These are phyloP conservation scores for Paramecium sonneborni DNA, from an alignment of 73 alveolate genomes.

Conservation along the genomic window DNA sequence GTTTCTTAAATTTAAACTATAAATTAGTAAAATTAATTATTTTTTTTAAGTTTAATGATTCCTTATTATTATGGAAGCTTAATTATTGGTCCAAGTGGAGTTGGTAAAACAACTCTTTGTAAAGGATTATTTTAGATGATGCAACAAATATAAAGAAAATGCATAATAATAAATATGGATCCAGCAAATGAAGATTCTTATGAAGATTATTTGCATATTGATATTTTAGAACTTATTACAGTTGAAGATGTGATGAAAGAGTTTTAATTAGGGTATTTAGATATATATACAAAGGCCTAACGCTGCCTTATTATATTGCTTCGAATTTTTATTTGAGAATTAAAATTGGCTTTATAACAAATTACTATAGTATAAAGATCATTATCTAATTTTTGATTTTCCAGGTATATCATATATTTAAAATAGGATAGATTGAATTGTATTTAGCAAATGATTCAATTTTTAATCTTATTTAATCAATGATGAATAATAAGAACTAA, in stretches of 20 bases:
- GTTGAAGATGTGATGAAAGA: slow-evolving; percentile 46
- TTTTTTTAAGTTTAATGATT: not conserved
- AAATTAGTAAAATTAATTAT: not conserved
- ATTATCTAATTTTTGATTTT: slow-evolving; percentile 46
- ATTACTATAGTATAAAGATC: not conserved
- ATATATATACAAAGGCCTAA: not conserved
- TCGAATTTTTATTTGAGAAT: not conserved
- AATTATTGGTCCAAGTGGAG: slow-evolving; percentile 34
- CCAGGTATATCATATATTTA: not conserved
- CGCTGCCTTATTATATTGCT: slow-evolving; percentile 10
- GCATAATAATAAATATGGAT: not conserved
- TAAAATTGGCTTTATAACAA: not conserved
- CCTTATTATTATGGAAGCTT: slow-evolving; percentile 23
- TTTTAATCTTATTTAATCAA: not conserved
- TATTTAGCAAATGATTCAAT: slow-evolving; percentile 2
- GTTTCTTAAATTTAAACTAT: not conserved
- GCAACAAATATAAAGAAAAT: not conserved
- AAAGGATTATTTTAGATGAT: slow-evolving; percentile 1
- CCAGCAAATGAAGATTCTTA: slow-evolving; percentile 12
- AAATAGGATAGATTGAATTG: slow-evolving; percentile 20
- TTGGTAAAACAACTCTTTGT: slow-evolving; percentile 13
- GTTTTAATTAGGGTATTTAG: not conserved
- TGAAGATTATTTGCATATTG: not conserved
- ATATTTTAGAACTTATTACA: not conserved
- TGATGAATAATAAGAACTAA: not conserved